phyloP scores from a whole-genome alignment of 495 filamentous ascomycete species.

The Amorphotheca resinae region DNA sequence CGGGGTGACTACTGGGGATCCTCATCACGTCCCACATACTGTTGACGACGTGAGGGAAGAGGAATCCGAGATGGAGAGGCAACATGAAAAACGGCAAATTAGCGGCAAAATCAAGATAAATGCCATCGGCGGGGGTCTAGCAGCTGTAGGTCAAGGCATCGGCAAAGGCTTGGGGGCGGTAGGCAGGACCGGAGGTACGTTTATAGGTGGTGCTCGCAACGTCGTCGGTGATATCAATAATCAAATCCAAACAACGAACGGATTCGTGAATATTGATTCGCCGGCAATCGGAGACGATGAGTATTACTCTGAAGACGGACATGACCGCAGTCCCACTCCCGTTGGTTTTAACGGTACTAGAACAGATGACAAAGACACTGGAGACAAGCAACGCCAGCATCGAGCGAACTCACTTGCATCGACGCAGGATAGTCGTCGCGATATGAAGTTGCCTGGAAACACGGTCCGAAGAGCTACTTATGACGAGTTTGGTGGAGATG shows the following conservation, averaged over 20 bases:
- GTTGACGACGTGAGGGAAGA: conserved; percentile 53
- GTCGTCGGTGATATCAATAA: conserved; percentile 48
- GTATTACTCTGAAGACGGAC: conserved; percentile 13
- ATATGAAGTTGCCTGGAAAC: conserved; percentile 13
- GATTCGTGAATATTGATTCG: conserved; percentile 31
- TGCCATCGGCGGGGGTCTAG: conserved; percentile 20
- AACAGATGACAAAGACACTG: conserved; percentile 2
- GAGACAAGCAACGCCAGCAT: conserved; percentile 4
- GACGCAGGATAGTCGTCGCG: background rate
- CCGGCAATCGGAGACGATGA: conserved; percentile 7
- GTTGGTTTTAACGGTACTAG: conserved; percentile 7
- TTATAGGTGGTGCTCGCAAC: conserved; percentile 39
- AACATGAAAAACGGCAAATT: conserved; percentile 22
- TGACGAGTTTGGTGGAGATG: conserved; percentile 8
- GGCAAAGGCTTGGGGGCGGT: conserved; percentile 40
- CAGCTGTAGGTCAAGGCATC: conserved; percentile 29
- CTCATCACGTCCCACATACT: conserved; percentile 65
- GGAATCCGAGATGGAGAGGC: conserved; percentile 16
- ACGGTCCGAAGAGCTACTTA: conserved; percentile 4
- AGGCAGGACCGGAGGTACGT: conserved; percentile 47
- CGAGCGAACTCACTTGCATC: conserved; percentile 5
- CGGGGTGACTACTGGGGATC: conserved; percentile 74
- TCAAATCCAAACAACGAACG: conserved; percentile 42
- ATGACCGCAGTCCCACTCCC: background rate
- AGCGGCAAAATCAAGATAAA: conserved; percentile 19